A percentile compares a stretch with the other conserved stretches of the same genome.
Conservation (phyloP, 2,329 filamentous ascomycete species). For the Lachnellula occidentalis region DNA sequence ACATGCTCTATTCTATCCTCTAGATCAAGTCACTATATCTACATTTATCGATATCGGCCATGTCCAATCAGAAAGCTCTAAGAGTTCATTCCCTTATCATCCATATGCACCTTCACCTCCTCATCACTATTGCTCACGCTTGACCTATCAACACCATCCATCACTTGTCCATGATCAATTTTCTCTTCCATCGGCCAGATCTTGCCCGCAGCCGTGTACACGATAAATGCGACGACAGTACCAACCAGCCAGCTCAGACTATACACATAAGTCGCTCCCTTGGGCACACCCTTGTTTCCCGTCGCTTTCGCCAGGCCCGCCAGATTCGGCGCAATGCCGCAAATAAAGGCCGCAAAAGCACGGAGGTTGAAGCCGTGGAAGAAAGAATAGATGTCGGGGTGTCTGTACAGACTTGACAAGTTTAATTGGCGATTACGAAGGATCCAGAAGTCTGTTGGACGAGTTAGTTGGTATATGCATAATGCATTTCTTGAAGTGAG, state of each 20-base stretch:
- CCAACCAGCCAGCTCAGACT: slow-evolving; percentile 23
- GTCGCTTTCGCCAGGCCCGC: slow-evolving; percentile 20
- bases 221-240: slow-evolving; percentile 15
- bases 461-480: too few species aligned
- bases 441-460: slow-evolving; percentile 27
- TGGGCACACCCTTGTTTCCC: slow-evolving; percentile 14
- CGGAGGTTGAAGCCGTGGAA: slow-evolving; percentile 19
- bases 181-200: slow-evolving; percentile 20
- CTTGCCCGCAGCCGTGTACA: slow-evolving; percentile 13
- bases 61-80: background rate
- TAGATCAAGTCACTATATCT: background rate
- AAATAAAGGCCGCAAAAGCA: slow-evolving; percentile 17
- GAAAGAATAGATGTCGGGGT: slow-evolving; percentile 21
- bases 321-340: slow-evolving; percentile 19
- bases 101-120: slow-evolving; percentile 3
- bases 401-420: slow-evolving; percentile 29
- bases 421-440: slow-evolving; percentile 30
- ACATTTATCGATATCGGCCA: background rate
- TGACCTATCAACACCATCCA: slow-evolving; percentile 10
- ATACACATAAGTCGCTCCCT: slow-evolving; percentile 20
- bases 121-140: slow-evolving; percentile 10
- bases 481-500: too few species aligned
- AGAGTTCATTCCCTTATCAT: background rate
- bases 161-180: slow-evolving; percentile 11
- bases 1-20: too few species aligned